These are phyloP conservation scores for Liquidambar formosana DNA, from an alignment of 164 flowering plant genomes.

Conservation along the genomic window DNA sequence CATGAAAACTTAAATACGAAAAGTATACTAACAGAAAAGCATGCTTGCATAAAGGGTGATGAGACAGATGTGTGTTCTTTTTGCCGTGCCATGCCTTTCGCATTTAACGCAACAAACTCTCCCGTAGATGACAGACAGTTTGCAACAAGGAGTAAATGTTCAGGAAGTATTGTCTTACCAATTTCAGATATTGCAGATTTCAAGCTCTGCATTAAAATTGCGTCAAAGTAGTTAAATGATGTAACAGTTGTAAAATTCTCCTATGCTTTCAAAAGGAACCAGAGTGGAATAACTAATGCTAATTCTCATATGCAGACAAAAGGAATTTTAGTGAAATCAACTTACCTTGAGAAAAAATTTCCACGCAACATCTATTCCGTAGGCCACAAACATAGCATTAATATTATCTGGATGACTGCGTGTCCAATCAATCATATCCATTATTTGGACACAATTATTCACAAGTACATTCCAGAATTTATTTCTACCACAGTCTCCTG, in stretches of 20 bases:
- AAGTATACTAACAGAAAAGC: slow-evolving; percentile 62
- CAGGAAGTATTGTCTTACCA: slow-evolving; percentile 65
- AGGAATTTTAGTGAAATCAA: slow-evolving; percentile 8
- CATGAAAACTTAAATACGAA: neutral
- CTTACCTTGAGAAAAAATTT: slow-evolving; percentile 58
- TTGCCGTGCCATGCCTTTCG: slow-evolving; percentile 63
- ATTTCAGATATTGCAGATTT: slow-evolving; percentile 56
- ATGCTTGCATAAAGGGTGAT: slow-evolving; percentile 82
- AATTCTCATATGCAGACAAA: neutral
- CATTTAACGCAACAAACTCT: slow-evolving; percentile 76
- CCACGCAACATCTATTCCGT: slow-evolving; percentile 82
- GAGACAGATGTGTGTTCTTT: slow-evolving; percentile 46
- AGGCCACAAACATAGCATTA: slow-evolving; percentile 40
- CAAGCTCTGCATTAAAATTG: slow-evolving; percentile 52
- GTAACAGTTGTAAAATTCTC: neutral
- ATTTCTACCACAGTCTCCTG: slow-evolving; percentile 31
- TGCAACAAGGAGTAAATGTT: slow-evolving; percentile 74
- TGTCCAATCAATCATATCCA: slow-evolving; percentile 82
- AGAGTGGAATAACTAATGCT: no score
- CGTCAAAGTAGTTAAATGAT: slow-evolving; percentile 1
- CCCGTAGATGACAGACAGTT: slow-evolving; percentile 75
- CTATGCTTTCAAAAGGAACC: no score
- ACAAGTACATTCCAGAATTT: slow-evolving; percentile 59
- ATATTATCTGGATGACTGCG: slow-evolving; percentile 83
- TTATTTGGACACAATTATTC: slow-evolving; percentile 53